Evolutionary conservation across 495 filamentous ascomycete species (phyloP).

Genomic region (Neurospora sp.): DNA sequence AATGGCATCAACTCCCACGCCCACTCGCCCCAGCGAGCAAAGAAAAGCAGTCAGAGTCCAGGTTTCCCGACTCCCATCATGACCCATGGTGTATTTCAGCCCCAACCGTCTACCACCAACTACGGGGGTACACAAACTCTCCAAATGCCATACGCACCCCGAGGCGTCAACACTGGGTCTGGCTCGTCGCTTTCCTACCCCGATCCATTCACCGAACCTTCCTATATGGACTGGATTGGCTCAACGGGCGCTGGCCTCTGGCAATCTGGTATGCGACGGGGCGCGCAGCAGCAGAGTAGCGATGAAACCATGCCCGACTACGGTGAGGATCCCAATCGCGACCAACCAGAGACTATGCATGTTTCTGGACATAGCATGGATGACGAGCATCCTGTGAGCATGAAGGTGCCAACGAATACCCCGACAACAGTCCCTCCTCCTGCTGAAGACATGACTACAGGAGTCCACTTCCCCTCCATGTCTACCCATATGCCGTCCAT

Average conservation of each 20-base stretch:
- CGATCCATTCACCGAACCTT: constrained; percentile 28
- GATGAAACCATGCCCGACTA: constrained; percentile 36
- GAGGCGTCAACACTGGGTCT: constrained; percentile 5
- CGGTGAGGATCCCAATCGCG: constrained; percentile 5
- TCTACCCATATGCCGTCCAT: constrained; percentile 6
- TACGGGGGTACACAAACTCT: constrained; percentile 10
- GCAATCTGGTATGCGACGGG: constrained; percentile 8
- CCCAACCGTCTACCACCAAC: constrained; percentile 8
- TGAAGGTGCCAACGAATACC: constrained; percentile 33
- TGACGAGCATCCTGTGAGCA: constrained; percentile 16
- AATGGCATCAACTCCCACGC: constrained; percentile 31
- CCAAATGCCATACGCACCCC: constrained; percentile 13
- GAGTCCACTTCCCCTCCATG: not conserved
- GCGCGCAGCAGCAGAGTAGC: constrained; percentile 18
- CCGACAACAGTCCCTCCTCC: constrained; percentile 13
- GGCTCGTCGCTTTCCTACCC: constrained; percentile 12
- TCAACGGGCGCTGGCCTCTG: constrained; percentile 2
- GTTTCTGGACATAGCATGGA: constrained; percentile 22
- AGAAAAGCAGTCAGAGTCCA: constrained; percentile 8
- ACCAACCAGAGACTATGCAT: constrained; percentile 13
- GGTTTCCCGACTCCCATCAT: not conserved
- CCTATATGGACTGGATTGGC: constrained; percentile 29
- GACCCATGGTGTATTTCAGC: constrained; percentile 2
- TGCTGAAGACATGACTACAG: constrained; percentile 5
- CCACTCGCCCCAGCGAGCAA: constrained; percentile 25